Percentiles rank a stretch among this genome's conserved stretches.
Evolutionary conservation across 768 basidiomycete genomes (phyloP).

Genomic region (Leucogyrophana mollusca): DNA sequence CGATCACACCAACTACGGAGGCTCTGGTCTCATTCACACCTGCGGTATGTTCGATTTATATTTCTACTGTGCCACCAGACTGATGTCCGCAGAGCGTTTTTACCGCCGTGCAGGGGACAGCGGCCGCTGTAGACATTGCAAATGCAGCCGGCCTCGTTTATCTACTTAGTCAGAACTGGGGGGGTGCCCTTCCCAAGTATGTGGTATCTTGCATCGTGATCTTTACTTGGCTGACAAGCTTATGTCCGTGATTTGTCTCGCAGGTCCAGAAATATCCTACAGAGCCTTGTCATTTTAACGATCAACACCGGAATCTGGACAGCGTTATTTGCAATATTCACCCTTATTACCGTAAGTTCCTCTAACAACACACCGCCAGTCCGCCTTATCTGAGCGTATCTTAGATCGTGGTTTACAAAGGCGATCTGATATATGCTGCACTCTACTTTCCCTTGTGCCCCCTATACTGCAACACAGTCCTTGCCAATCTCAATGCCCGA

Average conservation of each 20-base stretch:
- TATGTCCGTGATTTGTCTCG: too few relatives aligned
- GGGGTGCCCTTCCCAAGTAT: too few relatives aligned
- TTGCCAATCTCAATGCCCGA: neutral
- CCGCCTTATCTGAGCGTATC: too few relatives aligned
- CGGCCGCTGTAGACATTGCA: neutral
- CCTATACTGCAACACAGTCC: neutral
- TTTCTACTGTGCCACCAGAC: too few relatives aligned
- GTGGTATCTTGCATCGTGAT: too few relatives aligned
- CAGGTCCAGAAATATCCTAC: neutral
- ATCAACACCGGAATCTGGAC: neutral
- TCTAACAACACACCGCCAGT: neutral
- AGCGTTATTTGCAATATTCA: neutral
- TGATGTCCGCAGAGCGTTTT: too few relatives aligned
- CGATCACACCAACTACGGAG: too few relatives aligned
- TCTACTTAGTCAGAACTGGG: neutral
- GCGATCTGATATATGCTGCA: neutral
- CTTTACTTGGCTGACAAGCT: too few relatives aligned
- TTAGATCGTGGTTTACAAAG: too few relatives aligned
- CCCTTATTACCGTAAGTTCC: neutral
- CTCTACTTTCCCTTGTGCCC: neutral
- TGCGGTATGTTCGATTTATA: too few relatives aligned
- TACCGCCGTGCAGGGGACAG: too few relatives aligned
- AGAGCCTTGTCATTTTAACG: neutral
- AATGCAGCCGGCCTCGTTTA: neutral
- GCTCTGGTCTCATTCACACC: too few relatives aligned